Evolutionary conservation across 1,139 yeast genomes (phyloP), one percentile per base, ranked within the genome.

Genomic region (Suhomyces bokatorum): DNA sequence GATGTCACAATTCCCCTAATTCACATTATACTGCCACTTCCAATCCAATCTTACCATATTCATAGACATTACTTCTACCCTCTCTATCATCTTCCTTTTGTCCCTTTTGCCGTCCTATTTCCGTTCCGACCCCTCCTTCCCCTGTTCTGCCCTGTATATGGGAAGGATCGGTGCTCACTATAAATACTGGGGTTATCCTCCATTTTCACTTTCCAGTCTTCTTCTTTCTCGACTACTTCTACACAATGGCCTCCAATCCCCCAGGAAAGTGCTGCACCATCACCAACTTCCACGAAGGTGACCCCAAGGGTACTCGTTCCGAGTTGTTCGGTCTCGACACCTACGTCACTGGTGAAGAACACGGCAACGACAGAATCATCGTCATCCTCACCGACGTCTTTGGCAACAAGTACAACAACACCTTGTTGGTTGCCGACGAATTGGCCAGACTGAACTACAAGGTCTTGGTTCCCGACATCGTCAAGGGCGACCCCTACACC

Each of bases 401-500:
- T 51, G 97, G 97, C 37, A 66, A 77, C 60, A 66, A 69, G 39
- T 73, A 73, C 58, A 69, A 68, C 60, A 89, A 89, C 63, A 68
- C 67, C 27, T 66, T 70, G 56, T 68, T 84, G 50, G 59, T 86
- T 50, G 96, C 96, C 26, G 97, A 89, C 62, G 72, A 77, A 44
- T 74, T 85, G 47, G 85, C 93, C 39, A 64, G 66, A 39, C 39
- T 44, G 3, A 75, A 77, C n/a, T 87, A 75, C 67, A 76, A 74
- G 35, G 93, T 86, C 0, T 68, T 85, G 44, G 67, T 85, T 36
- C 96, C 96, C 12, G 97, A 89, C 61, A 74, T 87, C 48, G 74
- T 87, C 53, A 61, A 76, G 28, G 81, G 79, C 31, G 95, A 86
- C 44, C 70, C 77, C 33, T 61, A 72, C 33, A 40, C 35, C 2